Evolutionary conservation across 352 stramenopile genomes (phyloP).

Genomic region (Phytopythium sindhum): DNA sequence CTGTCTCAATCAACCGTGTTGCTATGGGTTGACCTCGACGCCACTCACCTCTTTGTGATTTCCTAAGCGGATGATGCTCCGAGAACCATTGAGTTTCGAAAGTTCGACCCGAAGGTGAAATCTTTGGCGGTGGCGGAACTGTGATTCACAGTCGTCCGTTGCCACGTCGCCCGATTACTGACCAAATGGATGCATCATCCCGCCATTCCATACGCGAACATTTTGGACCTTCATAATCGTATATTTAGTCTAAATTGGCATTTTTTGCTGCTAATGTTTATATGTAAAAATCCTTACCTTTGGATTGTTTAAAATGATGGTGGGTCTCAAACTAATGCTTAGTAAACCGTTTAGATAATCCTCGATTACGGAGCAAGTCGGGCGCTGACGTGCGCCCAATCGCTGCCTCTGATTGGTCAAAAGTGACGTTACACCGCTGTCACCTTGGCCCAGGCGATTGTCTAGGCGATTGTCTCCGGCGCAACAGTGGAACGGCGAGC

Average conservation of each 20-base stretch:
- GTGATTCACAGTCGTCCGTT: background rate
- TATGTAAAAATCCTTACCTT: too few relatives aligned
- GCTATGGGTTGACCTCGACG: too few relatives aligned
- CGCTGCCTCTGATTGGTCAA: background rate
- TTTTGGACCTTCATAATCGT: background rate
- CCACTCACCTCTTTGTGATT: too few relatives aligned
- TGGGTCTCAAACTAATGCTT: background rate
- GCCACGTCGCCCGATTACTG: constrained; percentile 1
- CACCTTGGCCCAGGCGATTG: background rate
- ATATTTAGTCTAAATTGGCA: too few relatives aligned
- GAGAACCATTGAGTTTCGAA: too few relatives aligned
- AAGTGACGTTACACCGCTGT: background rate
- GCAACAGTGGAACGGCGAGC: too few relatives aligned
- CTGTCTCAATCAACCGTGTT: too few relatives aligned
- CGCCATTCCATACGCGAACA: too few relatives aligned
- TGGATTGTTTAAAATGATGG: background rate
- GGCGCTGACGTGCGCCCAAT: background rate
- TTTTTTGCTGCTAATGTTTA: too few relatives aligned
- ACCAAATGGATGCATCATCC: background rate
- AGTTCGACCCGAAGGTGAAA: too few relatives aligned
- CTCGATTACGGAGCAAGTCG: background rate
- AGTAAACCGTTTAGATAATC: constrained; percentile 1
- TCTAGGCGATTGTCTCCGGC: background rate
- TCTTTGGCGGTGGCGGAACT: too few relatives aligned
- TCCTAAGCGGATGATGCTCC: too few relatives aligned